These are phyloP conservation scores for Citrus reticulata DNA, from an alignment of 345 rosid genomes.

Conservation along the genomic window DNA sequence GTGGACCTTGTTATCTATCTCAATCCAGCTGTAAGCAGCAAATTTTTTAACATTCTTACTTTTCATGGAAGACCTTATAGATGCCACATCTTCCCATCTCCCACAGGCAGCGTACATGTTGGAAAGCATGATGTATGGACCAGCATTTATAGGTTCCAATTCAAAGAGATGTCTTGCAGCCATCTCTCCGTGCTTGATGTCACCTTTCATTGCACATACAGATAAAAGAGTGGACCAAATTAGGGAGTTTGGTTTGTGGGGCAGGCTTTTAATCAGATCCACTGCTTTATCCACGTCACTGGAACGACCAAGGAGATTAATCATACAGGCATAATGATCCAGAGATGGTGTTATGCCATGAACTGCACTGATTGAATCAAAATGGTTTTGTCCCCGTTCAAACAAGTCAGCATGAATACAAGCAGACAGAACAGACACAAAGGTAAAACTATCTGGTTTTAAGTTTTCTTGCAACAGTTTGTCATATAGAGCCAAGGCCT, in stretches of 20 bases:
- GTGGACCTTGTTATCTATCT: slow-evolving; percentile 46
- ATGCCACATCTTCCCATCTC: slow-evolving; percentile 59
- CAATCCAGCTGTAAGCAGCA: slow-evolving; percentile 64
- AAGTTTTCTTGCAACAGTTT: slow-evolving; percentile 39
- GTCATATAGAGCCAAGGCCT: slow-evolving; percentile 46
- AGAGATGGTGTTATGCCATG: slow-evolving; percentile 36
- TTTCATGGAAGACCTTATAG: slow-evolving; percentile 51
- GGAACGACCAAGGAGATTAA: slow-evolving; percentile 53
- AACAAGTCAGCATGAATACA: slow-evolving; percentile 51
- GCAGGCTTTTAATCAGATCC: slow-evolving; percentile 37
- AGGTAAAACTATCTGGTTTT: slow-evolving; percentile 50
- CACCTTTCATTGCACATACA: slow-evolving; percentile 36
- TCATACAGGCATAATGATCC: slow-evolving; percentile 53
- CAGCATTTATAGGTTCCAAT: slow-evolving; percentile 48
- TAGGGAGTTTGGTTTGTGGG: slow-evolving; percentile 39
- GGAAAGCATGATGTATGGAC: slow-evolving; percentile 56
- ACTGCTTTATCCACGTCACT: slow-evolving; percentile 42
- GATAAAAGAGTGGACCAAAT: slow-evolving; percentile 56
- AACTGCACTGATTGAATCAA: slow-evolving; percentile 39
- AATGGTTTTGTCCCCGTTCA: slow-evolving; percentile 44
- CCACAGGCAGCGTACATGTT: slow-evolving; percentile 57
- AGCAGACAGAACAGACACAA: slow-evolving; percentile 54
- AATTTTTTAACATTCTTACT: slow-evolving; percentile 47
- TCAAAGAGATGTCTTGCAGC: slow-evolving; percentile 49
- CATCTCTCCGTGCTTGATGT: slow-evolving; percentile 44